Conservation (phyloP, 2,329 filamentous ascomycete genomes). For the Scedosporium boydii region DNA sequence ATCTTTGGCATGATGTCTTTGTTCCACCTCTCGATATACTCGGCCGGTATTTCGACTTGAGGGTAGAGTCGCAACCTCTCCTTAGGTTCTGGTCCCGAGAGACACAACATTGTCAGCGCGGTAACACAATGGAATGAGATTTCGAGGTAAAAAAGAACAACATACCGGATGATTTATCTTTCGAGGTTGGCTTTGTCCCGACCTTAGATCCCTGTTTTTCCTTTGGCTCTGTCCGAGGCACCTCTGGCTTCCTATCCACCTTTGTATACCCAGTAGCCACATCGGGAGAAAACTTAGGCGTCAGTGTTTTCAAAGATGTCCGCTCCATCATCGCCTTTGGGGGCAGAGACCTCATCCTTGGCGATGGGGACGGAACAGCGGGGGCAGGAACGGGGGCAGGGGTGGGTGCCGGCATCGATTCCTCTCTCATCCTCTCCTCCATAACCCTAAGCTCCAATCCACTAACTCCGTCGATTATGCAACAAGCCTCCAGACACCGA, state of each 20-base stretch:
- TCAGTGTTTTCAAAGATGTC: background rate
- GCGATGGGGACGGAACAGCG: background rate
- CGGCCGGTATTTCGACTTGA: constrained; percentile 46
- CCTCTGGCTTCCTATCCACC: background rate
- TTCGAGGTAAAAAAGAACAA: background rate
- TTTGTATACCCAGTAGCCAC: background rate
- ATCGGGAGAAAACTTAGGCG: background rate
- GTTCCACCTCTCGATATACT: constrained; percentile 64
- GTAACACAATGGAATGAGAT: too few species aligned
- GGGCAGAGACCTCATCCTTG: background rate
- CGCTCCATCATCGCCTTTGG: background rate
- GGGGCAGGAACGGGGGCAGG: background rate
- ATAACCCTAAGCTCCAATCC: constrained; percentile 39
- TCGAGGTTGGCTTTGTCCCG: background rate
- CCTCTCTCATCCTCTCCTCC: constrained; percentile 1
- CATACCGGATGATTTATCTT: background rate
- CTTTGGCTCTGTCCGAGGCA: background rate
- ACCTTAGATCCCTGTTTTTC: background rate
- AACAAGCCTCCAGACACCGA: constrained; percentile 52
- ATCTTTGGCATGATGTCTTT: constrained; percentile 61
- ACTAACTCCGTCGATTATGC: constrained; percentile 49
- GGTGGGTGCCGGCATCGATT: background rate
- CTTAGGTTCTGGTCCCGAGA: background rate
- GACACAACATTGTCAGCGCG: too few species aligned
- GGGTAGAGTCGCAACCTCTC: constrained; percentile 48